These are phyloP conservation scores for Wickerhamiella kazuoi DNA, from an alignment of 805 yeast genomes.

Conservation along the genomic window DNA sequence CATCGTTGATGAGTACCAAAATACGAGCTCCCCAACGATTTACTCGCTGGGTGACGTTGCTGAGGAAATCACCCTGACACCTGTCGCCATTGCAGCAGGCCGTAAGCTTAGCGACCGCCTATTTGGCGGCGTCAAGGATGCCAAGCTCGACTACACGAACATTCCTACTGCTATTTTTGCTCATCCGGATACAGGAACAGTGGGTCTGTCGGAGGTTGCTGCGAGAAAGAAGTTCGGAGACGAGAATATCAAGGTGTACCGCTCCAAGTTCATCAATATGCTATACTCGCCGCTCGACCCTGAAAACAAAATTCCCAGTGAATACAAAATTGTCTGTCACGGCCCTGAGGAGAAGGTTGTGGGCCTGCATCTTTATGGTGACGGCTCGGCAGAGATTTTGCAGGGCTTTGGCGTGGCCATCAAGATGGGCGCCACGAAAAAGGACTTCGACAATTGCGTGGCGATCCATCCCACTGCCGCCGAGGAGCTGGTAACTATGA, in stretches of 20 bases:
- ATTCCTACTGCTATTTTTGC: constrained; percentile 95
- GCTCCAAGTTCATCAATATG: constrained; percentile 76
- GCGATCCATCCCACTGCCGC: constrained; percentile 99
- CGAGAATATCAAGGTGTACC: constrained; percentile 64
- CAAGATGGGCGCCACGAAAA: constrained; percentile 98
- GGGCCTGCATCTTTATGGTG: constrained; percentile 90
- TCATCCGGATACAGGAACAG: constrained; percentile 93
- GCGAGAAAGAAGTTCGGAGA: constrained; percentile 68
- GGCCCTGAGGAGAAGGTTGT: constrained; percentile 84
- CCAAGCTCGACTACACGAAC: constrained; percentile 70
- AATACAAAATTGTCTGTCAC: constrained; percentile 61
- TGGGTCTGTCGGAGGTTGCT: constrained; percentile 67
- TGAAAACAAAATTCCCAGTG: constrained; percentile 62
- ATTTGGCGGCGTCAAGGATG: constrained; percentile 61
- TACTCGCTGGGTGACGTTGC: constrained; percentile 88
- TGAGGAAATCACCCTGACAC: constrained; percentile 86
- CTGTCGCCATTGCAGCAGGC: constrained; percentile 98
- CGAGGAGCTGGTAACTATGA: constrained; percentile 86
- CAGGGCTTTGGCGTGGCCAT: constrained; percentile 98
- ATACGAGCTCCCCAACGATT: constrained; percentile 50
- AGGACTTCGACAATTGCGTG: constrained; percentile 85
- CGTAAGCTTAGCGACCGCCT: constrained; percentile 81
- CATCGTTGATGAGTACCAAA: constrained; percentile 74
- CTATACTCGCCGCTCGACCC: constrained; percentile 66
- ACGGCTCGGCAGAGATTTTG: constrained; percentile 72